Evolutionary conservation across 352 stramenopile genomes (phyloP).

Genomic region (Phytophthora lateralis): DNA sequence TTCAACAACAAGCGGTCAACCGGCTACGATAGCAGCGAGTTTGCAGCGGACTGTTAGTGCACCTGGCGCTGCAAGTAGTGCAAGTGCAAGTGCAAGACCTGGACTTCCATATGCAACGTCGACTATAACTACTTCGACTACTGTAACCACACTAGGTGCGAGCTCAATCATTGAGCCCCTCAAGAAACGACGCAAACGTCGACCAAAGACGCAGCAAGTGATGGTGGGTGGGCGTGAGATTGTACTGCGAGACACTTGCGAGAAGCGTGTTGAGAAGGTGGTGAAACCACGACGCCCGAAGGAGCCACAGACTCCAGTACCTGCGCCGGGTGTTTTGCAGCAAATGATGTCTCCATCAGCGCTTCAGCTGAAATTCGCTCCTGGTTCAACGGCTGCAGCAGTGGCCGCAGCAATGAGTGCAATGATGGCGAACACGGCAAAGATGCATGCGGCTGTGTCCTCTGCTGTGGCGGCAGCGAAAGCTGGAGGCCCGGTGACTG

Average conservation of each 20-base stretch:
- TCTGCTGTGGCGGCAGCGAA: constrained; percentile 1
- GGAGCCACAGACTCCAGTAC: constrained; percentile 21
- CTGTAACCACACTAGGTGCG: not conserved
- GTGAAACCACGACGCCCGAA: constrained; percentile 50
- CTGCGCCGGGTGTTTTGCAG: constrained; percentile 3
- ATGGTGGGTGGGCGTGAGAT: constrained; percentile 51
- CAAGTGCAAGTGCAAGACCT: not conserved
- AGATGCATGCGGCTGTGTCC: constrained; percentile 19
- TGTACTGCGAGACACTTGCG: constrained; percentile 60
- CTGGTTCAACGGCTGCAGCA: constrained; percentile 28
- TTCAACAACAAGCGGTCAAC: constrained; percentile 13
- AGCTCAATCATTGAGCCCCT: constrained; percentile 9
- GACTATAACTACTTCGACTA: constrained; percentile 3
- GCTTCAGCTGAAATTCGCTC: constrained; percentile 32
- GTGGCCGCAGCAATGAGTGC: constrained; percentile 33
- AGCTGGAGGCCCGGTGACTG: not conserved
- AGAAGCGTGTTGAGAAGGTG: constrained; percentile 62
- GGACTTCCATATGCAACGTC: constrained; percentile 2
- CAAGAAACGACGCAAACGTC: constrained; percentile 41
- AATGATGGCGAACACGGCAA: constrained; percentile 35
- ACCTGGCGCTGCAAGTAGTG: not conserved
- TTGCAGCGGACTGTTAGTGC: constrained; percentile 2
- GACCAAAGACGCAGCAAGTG: constrained; percentile 57
- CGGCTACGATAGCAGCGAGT: not conserved
- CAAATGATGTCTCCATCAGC: constrained; percentile 26